Evolutionary conservation across 768 basidiomycete species (phyloP).

Genomic region (Ramaria rubella): DNA sequence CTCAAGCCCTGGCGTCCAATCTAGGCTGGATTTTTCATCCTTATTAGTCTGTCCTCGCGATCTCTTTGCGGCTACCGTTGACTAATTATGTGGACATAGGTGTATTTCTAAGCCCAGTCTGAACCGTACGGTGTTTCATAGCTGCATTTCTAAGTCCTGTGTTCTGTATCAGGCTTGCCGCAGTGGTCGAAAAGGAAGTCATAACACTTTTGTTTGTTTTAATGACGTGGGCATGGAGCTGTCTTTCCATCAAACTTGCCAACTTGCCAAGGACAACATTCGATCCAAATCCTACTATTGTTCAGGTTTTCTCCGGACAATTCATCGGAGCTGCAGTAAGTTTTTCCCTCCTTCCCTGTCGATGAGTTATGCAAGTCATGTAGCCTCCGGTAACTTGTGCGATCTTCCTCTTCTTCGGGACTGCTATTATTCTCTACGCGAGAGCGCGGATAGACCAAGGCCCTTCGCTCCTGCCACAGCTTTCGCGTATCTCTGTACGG

Average conservation of each 20-base stretch:
- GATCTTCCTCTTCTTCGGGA: slow-evolving; percentile 59
- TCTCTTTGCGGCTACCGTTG: not conserved
- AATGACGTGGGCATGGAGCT: slow-evolving; percentile 46
- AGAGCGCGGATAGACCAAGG: slow-evolving; percentile 57
- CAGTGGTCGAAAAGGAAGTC: not conserved
- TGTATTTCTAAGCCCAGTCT: slow-evolving; percentile 57
- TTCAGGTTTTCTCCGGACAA: slow-evolving; percentile 40
- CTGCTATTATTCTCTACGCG: slow-evolving; percentile 49
- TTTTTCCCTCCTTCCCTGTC: not conserved
- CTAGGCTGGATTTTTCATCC: slow-evolving; percentile 56
- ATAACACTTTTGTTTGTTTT: not conserved
- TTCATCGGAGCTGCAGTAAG: slow-evolving; percentile 49
- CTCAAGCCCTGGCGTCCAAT: not conserved
- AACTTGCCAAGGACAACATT: slow-evolving; percentile 44
- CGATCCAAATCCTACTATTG: slow-evolving; percentile 31
- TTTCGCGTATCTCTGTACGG: slow-evolving; percentile 55
- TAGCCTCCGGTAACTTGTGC: slow-evolving; percentile 55
- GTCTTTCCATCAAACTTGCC: slow-evolving; percentile 58
- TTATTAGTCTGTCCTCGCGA: slow-evolving; percentile 42
- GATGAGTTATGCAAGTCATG: not conserved
- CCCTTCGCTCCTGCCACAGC: slow-evolving; percentile 52
- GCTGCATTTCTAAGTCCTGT: slow-evolving; percentile 40
- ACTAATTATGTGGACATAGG: slow-evolving; percentile 33
- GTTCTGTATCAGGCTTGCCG: not conserved
- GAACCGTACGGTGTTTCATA: slow-evolving; percentile 62